Evolutionary conservation across 805 yeast species (phyloP).

Genomic region (Maudiozyma pseudohumilis): DNA sequence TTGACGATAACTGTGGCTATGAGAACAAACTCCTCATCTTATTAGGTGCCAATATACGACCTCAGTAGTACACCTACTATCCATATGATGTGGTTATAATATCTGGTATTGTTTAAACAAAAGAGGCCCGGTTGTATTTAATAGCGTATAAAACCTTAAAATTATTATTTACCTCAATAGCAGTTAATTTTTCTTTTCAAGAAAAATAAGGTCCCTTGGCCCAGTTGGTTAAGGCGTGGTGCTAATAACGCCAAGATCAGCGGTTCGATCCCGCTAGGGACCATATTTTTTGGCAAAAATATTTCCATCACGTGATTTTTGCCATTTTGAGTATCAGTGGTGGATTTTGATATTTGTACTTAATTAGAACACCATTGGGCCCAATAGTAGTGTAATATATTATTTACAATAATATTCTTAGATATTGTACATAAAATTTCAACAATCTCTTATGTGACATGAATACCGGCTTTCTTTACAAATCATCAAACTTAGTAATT

Average conservation of each 20-base stretch:
- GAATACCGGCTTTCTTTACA: slow-evolving; percentile 21
- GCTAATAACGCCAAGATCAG: slow-evolving; percentile 31
- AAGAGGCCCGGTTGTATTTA: too few species aligned
- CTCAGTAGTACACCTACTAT: too few species aligned
- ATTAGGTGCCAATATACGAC: too few species aligned
- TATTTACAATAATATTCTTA: too few species aligned
- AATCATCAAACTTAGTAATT: slow-evolving; percentile 52
- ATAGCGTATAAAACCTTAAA: too few species aligned
- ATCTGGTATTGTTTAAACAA: too few species aligned
- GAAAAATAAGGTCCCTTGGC: slow-evolving; percentile 23
- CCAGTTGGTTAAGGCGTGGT: slow-evolving; percentile 31
- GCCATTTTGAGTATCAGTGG: not conserved
- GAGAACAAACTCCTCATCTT: too few species aligned
- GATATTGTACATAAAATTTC: not conserved
- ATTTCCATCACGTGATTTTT: not conserved
- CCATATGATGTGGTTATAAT: too few species aligned
- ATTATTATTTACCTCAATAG: too few species aligned
- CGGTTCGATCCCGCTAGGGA: slow-evolving; percentile 31
- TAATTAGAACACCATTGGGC: too few species aligned
- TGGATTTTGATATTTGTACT: too few species aligned
- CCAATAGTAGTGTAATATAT: not conserved
- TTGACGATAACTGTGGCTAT: too few species aligned
- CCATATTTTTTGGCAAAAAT: slow-evolving; percentile 19
- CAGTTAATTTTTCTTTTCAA: not conserved
- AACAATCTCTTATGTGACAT: not conserved